Conservation (phyloP, 176 grass and related monocot genomes). For the Rhynchospora pubera region DNA sequence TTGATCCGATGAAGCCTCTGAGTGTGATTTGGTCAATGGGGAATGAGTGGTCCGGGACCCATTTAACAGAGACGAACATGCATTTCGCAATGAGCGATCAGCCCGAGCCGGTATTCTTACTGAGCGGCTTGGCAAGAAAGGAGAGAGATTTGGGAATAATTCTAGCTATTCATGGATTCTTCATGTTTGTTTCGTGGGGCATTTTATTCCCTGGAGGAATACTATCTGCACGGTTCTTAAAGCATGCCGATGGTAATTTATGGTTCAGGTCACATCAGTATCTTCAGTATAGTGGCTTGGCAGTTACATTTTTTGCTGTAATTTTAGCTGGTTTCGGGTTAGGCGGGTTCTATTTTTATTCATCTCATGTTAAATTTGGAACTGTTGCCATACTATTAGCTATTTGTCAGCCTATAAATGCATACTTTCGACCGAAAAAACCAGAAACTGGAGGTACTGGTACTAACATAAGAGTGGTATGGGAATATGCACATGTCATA, state of each 20-base stretch:
- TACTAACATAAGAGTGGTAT: conserved; percentile 43
- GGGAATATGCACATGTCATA: conserved; percentile 83
- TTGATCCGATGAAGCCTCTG: conserved; percentile 69
- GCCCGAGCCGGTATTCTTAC: conserved; percentile 49
- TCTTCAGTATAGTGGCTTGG: conserved; percentile 72
- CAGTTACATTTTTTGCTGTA: conserved; percentile 68
- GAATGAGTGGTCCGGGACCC: conserved; percentile 49
- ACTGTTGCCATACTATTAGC: conserved; percentile 50
- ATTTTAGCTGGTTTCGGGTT: conserved; percentile 64
- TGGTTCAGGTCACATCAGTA: conserved; percentile 86
- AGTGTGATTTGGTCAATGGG: conserved; percentile 94
- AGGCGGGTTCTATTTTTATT: conserved; percentile 54
- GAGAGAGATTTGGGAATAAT: conserved; percentile 71
- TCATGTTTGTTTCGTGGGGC: conserved; percentile 96
- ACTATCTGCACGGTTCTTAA: conserved; percentile 86
- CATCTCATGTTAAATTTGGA: conserved; percentile 86
- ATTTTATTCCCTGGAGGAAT: conserved; percentile 82
- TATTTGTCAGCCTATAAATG: conserved; percentile 72
- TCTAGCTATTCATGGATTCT: conserved; percentile 83
- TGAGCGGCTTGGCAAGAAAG: conserved; percentile 57
- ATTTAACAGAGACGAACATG: conserved; percentile 57
- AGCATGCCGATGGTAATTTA: conserved; percentile 64
- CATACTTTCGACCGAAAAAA: conserved; percentile 58
- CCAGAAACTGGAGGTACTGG: conserved; percentile 39
- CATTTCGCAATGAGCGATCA: conserved; percentile 68